Evolutionary conservation across 805 yeast genomes (phyloP).

Genomic region (Yarrowia yakushimensis): DNA sequence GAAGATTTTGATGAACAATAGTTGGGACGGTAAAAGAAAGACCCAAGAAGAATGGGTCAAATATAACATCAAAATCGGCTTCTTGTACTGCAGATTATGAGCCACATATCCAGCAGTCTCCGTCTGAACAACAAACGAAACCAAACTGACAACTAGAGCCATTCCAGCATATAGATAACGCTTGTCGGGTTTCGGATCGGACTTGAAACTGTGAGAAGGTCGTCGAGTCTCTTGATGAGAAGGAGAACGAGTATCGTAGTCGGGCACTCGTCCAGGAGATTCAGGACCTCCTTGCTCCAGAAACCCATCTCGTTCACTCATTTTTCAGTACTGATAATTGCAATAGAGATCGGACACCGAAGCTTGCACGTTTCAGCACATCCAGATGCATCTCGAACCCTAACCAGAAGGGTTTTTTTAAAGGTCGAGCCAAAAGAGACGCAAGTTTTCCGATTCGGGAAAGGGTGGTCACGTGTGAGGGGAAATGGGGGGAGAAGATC

Average conservation of each 20-base stretch:
- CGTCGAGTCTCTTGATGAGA: neutral
- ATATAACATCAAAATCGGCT: constrained; percentile 59
- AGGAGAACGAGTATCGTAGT: neutral
- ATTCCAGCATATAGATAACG: constrained; percentile 45
- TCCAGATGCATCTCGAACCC: neutral
- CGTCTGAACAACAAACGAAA: constrained; percentile 73
- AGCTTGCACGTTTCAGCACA: neutral
- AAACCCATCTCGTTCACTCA: constrained; percentile 23
- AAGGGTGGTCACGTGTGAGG: neutral
- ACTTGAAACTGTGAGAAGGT: neutral
- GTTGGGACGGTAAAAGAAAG: constrained; percentile 68
- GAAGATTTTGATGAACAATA: constrained; percentile 44
- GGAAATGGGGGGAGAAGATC: no score
- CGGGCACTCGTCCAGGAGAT: neutral
- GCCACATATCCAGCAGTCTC: constrained; percentile 73
- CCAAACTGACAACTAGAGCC: constrained; percentile 48
- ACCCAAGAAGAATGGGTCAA: constrained; percentile 80
- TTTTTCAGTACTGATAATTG: neutral
- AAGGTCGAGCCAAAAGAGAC: neutral
- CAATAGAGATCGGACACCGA: neutral
- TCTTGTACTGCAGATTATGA: constrained; percentile 51
- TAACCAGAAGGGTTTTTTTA: constrained; percentile 22
- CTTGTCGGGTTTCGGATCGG: constrained; percentile 31
- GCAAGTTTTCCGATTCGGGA: neutral
- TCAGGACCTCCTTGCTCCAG: neutral